Percentiles rank a stretch among this genome's conserved stretches.
phyloP scores from a whole-genome alignment of 306 rosid genomes.

The Canavalia gladiata region DNA sequence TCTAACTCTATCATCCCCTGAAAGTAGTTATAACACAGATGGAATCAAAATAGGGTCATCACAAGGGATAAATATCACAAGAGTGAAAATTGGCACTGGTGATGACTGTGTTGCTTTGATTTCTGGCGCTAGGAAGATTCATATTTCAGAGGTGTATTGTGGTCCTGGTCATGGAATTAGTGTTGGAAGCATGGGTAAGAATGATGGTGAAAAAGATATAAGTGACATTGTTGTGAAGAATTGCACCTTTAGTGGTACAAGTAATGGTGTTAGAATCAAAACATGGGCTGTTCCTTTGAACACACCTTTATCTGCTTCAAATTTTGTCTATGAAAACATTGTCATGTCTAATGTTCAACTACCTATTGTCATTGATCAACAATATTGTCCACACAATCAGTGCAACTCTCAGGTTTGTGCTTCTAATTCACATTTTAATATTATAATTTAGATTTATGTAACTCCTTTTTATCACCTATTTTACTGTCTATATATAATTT shows the following conservation, averaged over 20 bases:
- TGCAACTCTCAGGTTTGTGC: constrained; percentile 52
- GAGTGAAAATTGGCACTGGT: constrained; percentile 52
- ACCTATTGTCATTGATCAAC: constrained; percentile 71
- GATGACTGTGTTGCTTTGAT: constrained; percentile 73
- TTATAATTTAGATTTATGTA: neutral
- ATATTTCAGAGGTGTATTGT: constrained; percentile 51
- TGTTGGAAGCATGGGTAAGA: constrained; percentile 69
- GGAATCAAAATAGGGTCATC: constrained; percentile 72
- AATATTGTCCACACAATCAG: constrained; percentile 56
- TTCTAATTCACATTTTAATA: neutral
- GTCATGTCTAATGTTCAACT: constrained; percentile 52
- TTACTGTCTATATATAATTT: neutral
- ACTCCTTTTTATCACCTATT: neutral
- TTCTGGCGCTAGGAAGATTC: constrained; percentile 51
- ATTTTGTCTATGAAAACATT: constrained; percentile 62
- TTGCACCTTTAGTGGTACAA: constrained; percentile 56
- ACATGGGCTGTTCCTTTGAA: constrained; percentile 60
- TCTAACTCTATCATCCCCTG: constrained; percentile 55
- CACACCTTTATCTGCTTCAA: constrained; percentile 37
- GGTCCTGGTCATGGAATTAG: constrained; percentile 88
- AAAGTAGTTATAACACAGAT: constrained; percentile 72
- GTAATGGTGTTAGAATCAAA: constrained; percentile 71
- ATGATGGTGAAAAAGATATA: constrained; percentile 50
- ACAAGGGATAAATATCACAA: constrained; percentile 40
- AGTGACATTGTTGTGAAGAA: constrained; percentile 53